Conservation (phyloP, 495 filamentous ascomycete genomes). For the Penicillium taxi region DNA sequence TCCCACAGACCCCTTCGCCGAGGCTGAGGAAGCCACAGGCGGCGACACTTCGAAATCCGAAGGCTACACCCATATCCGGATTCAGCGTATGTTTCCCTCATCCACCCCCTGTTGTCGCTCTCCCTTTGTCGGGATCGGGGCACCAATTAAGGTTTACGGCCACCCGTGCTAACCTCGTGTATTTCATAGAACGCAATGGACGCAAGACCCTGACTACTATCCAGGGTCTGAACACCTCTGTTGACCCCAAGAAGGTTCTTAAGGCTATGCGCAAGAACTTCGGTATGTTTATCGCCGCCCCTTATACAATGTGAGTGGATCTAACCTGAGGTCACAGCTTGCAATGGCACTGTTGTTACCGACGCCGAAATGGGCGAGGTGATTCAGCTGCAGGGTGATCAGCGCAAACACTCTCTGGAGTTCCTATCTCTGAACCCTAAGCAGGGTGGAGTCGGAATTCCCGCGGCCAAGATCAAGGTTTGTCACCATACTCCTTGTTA, state of each 20-base stretch:
- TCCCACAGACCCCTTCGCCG: slow-evolving; percentile 95
- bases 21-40: slow-evolving; percentile 99
- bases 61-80: slow-evolving; percentile 99
- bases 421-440: slow-evolving; percentile 57
- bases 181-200: slow-evolving; percentile 89
- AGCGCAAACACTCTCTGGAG: slow-evolving; percentile 96
- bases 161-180: slow-evolving; percentile 16
- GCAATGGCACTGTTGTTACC: slow-evolving; percentile 99
- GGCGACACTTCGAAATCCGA: slow-evolving; percentile 87
- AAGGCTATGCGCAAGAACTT: slow-evolving; percentile 99
- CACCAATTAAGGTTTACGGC: background rate
- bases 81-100: slow-evolving; percentile 75
- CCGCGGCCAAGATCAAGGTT: slow-evolving; percentile 96
- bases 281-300: slow-evolving; percentile 49
- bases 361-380: slow-evolving; percentile 98
- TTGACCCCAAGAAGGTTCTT: slow-evolving; percentile 98
- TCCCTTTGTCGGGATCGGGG: background rate
- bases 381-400: slow-evolving; percentile 98
- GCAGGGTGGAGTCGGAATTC: slow-evolving; percentile 62
- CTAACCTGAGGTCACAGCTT: too few species aligned
- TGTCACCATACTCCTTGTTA: too few species aligned
- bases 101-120: background rate
- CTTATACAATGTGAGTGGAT: too few species aligned
- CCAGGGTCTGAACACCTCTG: slow-evolving; percentile 95
- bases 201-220: slow-evolving; percentile 99